Conservation (phyloP, 345 rosid genomes). For the Eucalyptus tenuipes region DNA sequence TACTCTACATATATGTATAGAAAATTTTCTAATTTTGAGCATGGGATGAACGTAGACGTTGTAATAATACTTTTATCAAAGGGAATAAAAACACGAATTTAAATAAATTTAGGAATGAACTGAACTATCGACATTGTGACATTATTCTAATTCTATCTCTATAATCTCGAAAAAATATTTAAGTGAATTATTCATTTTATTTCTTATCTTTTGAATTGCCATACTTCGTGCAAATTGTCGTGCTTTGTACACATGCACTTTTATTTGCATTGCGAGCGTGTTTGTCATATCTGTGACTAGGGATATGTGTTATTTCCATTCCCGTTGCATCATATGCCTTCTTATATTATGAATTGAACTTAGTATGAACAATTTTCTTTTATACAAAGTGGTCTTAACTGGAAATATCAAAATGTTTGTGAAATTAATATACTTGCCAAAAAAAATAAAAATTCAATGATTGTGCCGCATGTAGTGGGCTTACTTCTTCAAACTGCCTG, state of each 20-base stretch:
- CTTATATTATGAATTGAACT: too few relatives aligned
- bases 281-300: too few relatives aligned
- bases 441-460: too few relatives aligned
- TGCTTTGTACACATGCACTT: background rate
- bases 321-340: too few relatives aligned
- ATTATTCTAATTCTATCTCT: too few relatives aligned
- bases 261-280: accelerated
- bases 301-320: background rate
- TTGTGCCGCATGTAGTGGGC: background rate
- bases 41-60: background rate
- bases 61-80: background rate
- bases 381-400: background rate
- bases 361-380: too few relatives aligned
- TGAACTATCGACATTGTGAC: background rate
- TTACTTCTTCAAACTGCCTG: background rate
- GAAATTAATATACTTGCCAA: background rate
- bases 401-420: background rate
- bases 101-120: background rate
- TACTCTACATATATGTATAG: accelerated
- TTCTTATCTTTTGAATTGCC: background rate
- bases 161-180: background rate
- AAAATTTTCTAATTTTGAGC: background rate
- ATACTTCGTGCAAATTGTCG: too few relatives aligned
- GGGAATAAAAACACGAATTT: background rate
- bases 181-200: background rate